phyloP scores from a whole-genome alignment of 1,139 yeast species.

The Yamadazyma triangularis region DNA sequence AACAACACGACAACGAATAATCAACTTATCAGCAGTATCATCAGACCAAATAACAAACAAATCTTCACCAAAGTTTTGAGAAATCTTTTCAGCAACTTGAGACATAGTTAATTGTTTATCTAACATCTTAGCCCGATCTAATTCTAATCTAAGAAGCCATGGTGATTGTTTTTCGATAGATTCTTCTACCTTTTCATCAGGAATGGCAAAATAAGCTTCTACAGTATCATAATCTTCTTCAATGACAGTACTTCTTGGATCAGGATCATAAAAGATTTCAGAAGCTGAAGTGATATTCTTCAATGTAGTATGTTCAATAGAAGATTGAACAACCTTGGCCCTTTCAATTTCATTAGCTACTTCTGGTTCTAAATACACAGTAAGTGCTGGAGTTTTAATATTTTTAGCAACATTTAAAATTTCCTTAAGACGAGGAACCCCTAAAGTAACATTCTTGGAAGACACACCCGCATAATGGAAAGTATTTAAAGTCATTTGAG shows the following conservation, averaged over 20 bases:
- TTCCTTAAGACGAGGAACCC: constrained; percentile 99
- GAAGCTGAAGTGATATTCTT: constrained; percentile 96
- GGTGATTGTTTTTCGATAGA: constrained; percentile 94
- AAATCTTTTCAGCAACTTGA: constrained; percentile 95
- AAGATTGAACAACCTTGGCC: constrained; percentile 94
- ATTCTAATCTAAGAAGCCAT: constrained; percentile 92
- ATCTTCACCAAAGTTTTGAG: constrained; percentile 91
- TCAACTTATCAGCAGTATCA: constrained; percentile 95
- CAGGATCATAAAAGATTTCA: constrained; percentile 96
- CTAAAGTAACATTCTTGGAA: constrained; percentile 96
- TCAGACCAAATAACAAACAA: constrained; percentile 98
- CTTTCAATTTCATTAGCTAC: constrained; percentile 84
- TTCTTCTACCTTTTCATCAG: constrained; percentile 95
- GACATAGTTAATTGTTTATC: constrained; percentile 98
- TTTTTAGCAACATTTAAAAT: constrained; percentile 97
- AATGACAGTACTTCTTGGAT: constrained; percentile 92
- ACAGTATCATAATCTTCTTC: constrained; percentile 97
- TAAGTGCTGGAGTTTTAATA: constrained; percentile 96
- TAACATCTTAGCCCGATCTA: constrained; percentile 98
- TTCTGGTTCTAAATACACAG: constrained; percentile 80
- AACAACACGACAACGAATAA: constrained; percentile 96
- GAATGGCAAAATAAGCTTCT: constrained; percentile 94
- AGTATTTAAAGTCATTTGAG: constrained; percentile 98
- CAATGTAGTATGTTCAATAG: constrained; percentile 93
- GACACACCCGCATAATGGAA: constrained; percentile 99